Base-by-base conservation (phyloP, 768 basidiomycete genomes). In the Hypholoma fasciculare region DNA sequence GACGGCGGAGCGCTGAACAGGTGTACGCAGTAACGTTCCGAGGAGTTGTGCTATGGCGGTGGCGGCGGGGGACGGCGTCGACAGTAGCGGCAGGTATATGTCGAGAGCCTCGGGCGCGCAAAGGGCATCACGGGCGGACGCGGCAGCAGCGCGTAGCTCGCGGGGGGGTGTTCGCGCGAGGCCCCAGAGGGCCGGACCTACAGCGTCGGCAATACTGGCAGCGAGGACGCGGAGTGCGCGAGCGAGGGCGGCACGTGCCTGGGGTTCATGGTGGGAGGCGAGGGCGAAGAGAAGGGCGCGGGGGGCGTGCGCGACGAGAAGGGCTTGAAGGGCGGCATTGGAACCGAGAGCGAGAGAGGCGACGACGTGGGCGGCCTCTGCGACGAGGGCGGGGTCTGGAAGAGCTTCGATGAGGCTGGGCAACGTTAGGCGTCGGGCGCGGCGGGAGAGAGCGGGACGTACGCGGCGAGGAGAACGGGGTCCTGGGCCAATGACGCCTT, bases 341-440 rank as follows among this genome's bases (percentile, higher is more conserved):
- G 89, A 87, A 19, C 89, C 87, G 87, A 54, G 8, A 34, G 89
- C 81, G 12, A 93, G 75, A 0, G 91, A 92, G 0, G 89, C 81
- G 14, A 92, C 76, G 38, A 92, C 79, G 62, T 91, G 87, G 0
- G 90, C 88, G 0, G 91, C 87, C 65, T 92, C 90, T 49, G 85
- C 79, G 9, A 88, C 80, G 36, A 89, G 71, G 7, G 84, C 82
- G 13, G 20, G 9, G 27, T 49, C 48, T 1, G 20, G 16, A 14
- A 49, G 48, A n/a, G 19, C 19, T 11, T 26, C 48, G 16, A 49
- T 49, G 12, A 49, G 27, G 23, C 48, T 49, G 27, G 9, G 26
- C 48, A 27, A 2, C 4, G 8, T 49, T 42, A 37, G 34, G 14
- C 8, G 30, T 38, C 13, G 37, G 20, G 20, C 13, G 49, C 5